Evolutionary conservation across 495 filamentous ascomycete species (phyloP).

Genomic region (Gamarada debralockiae): DNA sequence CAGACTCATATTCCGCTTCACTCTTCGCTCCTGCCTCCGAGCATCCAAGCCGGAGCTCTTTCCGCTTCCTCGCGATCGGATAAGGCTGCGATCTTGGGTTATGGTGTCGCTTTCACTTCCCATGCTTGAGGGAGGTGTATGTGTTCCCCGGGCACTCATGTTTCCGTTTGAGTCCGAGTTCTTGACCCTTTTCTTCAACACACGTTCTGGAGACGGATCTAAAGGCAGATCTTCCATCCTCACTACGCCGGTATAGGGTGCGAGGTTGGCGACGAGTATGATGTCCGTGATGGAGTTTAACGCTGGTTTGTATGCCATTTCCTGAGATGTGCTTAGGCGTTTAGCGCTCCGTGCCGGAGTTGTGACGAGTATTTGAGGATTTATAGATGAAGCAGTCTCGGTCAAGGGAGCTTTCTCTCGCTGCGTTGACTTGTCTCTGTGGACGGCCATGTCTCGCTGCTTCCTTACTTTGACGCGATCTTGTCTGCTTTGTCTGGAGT

Average conservation of each 20-base stretch:
- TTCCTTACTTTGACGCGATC: conserved; percentile 19
- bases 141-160: background rate
- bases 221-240: background rate
- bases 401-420: background rate
- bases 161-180: background rate
- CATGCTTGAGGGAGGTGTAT: conserved; percentile 3
- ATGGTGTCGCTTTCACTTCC: conserved; percentile 6
- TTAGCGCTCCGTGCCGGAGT: conserved; percentile 2
- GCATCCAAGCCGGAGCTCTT: background rate
- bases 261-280: conserved; percentile 19
- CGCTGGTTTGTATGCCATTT: background rate
- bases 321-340: background rate
- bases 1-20: conserved; percentile 15
- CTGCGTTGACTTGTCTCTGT: background rate
- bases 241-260: background rate
- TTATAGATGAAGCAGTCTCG: background rate
- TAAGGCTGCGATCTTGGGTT: background rate
- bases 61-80: background rate
- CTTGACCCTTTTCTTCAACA: background rate
- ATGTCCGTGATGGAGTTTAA: conserved; percentile 9
- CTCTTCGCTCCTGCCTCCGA: conserved; percentile 8
- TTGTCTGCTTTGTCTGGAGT: conserved; percentile 5
- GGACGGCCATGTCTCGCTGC: conserved; percentile 15
- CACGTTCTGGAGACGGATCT: background rate
- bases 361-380: background rate